Base-by-base conservation (phyloP, 1,284 basidiomycete genomes). In the Rhizoctonia solani region DNA sequence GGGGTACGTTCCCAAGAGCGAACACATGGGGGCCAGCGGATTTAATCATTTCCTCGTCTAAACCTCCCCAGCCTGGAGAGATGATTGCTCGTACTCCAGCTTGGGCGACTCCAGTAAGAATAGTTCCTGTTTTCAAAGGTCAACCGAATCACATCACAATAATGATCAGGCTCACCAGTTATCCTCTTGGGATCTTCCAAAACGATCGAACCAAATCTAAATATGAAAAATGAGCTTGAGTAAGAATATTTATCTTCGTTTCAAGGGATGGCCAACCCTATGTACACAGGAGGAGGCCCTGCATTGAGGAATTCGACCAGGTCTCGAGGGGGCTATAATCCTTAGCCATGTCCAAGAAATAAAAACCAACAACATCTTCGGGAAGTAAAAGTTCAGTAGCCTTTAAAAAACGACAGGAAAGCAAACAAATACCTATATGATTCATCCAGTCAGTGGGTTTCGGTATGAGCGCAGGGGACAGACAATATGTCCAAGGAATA, bases 401-500 rank as follows among this genome's bases (percentile, higher is more conserved):
- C 67, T 19, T 44, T 34, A 14, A 9, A 23, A 39, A 21, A 67
- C 23, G 47, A 52, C 37, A 25, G 14, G 54, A 16, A 4, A 54
- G 29, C 16, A 37, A 1, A 46, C 6, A 25, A 23, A 25, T 44
- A 86, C 86, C 87, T 42, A 84, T 85, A 71, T 85, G 76, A 58
- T 81, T 82, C 70, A 80, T 82, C 82, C 86, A 87, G 72, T 87
- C 87, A 4, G 79, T 72, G 0, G 87, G 87, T 70, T 86, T 87
- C 0, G 84, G 83, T 0, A 88, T 84, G 21, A 89, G 73, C 1
- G 81, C 79, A 6, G 85, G 81, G 66, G 83, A 85, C 80, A 88
- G 87, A 70, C 86, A 87, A 72, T 88, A 89, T 14, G 87, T 86
- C 81, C 83, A 87, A 2, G 87, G 87, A 3, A 88, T 77, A 70